A percentile compares a stretch with the other conserved stretches of the same genome.
Evolutionary conservation across 176 grass and related monocot species (phyloP).

Genomic region (Hsuehochloa calcarea): DNA sequence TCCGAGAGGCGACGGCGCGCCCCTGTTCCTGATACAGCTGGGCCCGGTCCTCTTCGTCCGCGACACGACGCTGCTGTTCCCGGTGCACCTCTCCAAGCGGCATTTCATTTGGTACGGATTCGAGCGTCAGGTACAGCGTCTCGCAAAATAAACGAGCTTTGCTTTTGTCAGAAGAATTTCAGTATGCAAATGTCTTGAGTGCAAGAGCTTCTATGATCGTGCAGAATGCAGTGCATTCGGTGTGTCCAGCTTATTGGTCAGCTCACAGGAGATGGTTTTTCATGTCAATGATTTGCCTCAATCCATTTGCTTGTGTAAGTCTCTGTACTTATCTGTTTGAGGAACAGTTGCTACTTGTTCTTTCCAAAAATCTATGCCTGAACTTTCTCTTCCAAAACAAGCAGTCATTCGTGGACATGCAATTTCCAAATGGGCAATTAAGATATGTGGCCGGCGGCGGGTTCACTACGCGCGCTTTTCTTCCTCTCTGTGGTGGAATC

Average conservation of each 20-base stretch:
- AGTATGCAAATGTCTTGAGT: neutral
- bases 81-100: constrained; percentile 65
- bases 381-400: neutral
- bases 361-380: neutral
- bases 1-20: neutral
- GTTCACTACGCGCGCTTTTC: constrained; percentile 38
- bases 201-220: neutral
- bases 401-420: constrained; percentile 72
- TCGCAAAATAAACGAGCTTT: neutral
- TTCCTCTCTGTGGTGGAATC: constrained; percentile 43
- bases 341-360: neutral
- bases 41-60: constrained; percentile 66
- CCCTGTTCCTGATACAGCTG: constrained; percentile 62
- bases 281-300: constrained; percentile 76
- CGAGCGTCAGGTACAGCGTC: constrained; percentile 52
- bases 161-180: neutral
- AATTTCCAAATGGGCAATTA: constrained; percentile 66
- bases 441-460: constrained; percentile 55
- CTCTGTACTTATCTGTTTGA: neutral
- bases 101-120: constrained; percentile 79
- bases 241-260: constrained; percentile 69
- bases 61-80: constrained; percentile 58
- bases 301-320: constrained; percentile 63
- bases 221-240: constrained; percentile 67
- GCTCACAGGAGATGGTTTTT: constrained; percentile 59